Conservation (phyloP, 176 grass and related monocot species). For the Zizania latifolia region DNA sequence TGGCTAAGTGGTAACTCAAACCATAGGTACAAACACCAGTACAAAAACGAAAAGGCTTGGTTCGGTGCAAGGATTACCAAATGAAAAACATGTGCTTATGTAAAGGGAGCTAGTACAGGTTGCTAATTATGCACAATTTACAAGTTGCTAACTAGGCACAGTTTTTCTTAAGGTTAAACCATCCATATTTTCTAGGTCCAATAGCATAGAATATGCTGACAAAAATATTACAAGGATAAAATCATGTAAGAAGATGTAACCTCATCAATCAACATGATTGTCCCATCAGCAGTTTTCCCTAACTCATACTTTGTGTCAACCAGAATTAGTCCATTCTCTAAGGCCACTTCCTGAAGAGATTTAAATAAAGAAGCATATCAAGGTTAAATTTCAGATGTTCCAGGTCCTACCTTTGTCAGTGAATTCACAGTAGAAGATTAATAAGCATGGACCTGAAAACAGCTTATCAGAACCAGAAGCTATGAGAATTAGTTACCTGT, state of each 20-base stretch:
- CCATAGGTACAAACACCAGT: not conserved
- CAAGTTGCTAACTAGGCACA: not conserved
- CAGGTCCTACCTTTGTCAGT: not conserved
- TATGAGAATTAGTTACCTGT: slow-evolving; percentile 36
- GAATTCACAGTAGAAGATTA: not conserved
- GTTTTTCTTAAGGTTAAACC: not conserved
- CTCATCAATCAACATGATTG: slow-evolving; percentile 91
- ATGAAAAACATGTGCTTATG: not conserved
- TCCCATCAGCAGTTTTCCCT: slow-evolving; percentile 77
- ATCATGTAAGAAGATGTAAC: slow-evolving; percentile 38
- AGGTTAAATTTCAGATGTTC: not conserved
- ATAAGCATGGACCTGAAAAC: too few species aligned
- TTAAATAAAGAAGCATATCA: not conserved
- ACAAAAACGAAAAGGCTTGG: not conserved
- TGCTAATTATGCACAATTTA: too few species aligned
- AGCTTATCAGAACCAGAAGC: too few species aligned
- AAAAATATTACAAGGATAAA: slow-evolving; percentile 2
- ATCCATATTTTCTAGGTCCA: not conserved
- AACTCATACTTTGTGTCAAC: slow-evolving; percentile 99
- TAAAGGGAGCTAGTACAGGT: not conserved
- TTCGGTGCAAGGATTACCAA: not conserved
- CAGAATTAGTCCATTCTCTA: slow-evolving; percentile 75
- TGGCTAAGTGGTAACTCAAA: not conserved
- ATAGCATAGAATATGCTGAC: not conserved
- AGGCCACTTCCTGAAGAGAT: slow-evolving; percentile 66